Percentiles rank a stretch among this genome's conserved stretches.
Conservation (phyloP, 106 monocot genomes). For the Chionographis japonica region DNA sequence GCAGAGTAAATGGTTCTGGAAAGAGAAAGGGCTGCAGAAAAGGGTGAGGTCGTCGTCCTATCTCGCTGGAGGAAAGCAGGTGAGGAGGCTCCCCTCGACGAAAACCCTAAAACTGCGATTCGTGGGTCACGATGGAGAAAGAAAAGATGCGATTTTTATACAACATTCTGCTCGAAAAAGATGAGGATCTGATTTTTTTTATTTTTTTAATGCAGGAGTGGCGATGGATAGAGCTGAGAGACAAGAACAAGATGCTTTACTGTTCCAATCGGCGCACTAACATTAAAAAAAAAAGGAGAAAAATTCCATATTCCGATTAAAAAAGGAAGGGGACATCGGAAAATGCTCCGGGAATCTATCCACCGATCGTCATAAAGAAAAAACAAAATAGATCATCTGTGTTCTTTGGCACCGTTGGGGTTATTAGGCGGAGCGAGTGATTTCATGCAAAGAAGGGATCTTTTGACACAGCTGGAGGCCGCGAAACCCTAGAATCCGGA, state of each 20-base stretch:
- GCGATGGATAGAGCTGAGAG: not conserved
- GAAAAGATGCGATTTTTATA: not conserved
- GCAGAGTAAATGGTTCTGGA: conserved; percentile 6
- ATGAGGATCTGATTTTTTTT: conserved; percentile 2
- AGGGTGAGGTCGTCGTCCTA: not conserved
- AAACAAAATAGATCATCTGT: too few species aligned
- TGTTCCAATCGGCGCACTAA: conserved; percentile 12
- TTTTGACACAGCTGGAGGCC: too few species aligned
- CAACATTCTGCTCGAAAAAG: conserved; percentile 5
- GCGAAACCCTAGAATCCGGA: too few species aligned
- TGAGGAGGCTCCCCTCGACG: not conserved
- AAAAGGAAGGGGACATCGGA: too few species aligned
- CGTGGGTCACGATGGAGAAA: not conserved
- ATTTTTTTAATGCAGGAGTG: not conserved
- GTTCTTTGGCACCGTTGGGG: too few species aligned
- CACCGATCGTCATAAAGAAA: too few species aligned
- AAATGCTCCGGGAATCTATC: too few species aligned
- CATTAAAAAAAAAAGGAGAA: conserved; percentile 2
- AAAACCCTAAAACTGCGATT: conserved; percentile 2
- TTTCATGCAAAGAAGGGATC: too few species aligned
- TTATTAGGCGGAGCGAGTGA: too few species aligned
- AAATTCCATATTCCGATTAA: too few species aligned
- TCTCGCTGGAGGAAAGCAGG: not conserved
- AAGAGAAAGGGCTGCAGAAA: conserved; percentile 7
- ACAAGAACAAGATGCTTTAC: conserved; percentile 5